These are phyloP conservation scores for Pharus latifolius DNA, from an alignment of 176 grass and related monocot genomes.

Conservation along the genomic window DNA sequence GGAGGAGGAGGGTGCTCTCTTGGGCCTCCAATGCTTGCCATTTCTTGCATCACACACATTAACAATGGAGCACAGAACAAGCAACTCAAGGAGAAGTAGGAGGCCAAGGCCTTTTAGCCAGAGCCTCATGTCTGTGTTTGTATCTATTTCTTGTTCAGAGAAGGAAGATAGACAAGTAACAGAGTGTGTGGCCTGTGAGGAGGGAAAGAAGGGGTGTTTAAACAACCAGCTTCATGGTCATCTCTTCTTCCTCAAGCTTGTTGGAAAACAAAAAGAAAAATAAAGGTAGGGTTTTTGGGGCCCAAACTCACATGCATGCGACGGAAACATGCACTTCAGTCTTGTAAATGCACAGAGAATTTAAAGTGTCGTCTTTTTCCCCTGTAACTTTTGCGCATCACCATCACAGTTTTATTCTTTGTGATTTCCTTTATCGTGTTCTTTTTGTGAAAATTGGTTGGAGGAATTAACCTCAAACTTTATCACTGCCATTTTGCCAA, in stretches of 20 bases:
- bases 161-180: background rate
- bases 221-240: conserved; percentile 34
- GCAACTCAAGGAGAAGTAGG: conserved; percentile 33
- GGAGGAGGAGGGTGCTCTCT: conserved; percentile 15
- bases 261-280: conserved; percentile 2
- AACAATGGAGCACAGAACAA: conserved; percentile 26
- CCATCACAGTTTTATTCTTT: conserved; percentile 12
- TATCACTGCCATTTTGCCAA: conserved; percentile 4
- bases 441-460: conserved; percentile 56
- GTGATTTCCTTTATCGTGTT: conserved; percentile 5
- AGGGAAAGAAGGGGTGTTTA: conserved; percentile 29
- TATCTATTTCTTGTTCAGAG: conserved; percentile 16
- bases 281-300: background rate
- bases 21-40: conserved; percentile 52
- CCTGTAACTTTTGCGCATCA: conserved; percentile 26
- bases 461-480: background rate
- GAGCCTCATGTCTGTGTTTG: conserved; percentile 27
- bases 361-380: conserved; percentile 25
- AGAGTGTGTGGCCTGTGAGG: conserved; percentile 5
- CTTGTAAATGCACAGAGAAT: conserved; percentile 34
- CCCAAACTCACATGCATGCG: conserved; percentile 24
- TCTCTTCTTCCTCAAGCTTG: conserved; percentile 4
- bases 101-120: conserved; percentile 34
- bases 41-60: conserved; percentile 50
- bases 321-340: background rate